These are phyloP conservation scores for Xanthoparmelia taractica DNA, from an alignment of 495 filamentous ascomycete genomes.

Conservation along the genomic window DNA sequence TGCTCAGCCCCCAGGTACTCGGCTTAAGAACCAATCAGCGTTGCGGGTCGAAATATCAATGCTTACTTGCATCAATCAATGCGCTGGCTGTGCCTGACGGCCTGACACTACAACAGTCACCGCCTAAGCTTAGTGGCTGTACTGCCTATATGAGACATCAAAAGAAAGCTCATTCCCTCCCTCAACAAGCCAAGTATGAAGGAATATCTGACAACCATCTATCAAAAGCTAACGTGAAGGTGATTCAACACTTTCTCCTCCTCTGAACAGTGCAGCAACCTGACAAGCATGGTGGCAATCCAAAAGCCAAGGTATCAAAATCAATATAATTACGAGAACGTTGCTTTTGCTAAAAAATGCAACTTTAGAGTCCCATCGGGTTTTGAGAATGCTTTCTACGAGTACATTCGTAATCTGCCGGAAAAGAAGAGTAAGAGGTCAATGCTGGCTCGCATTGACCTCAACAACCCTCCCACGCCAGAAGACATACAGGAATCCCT, in stretches of 20 bases:
- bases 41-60: background rate
- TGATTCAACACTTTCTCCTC: background rate
- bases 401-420: constrained; percentile 2
- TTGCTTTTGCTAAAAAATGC: background rate
- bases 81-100: too few species aligned
- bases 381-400: constrained; percentile 4
- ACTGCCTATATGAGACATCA: too few species aligned
- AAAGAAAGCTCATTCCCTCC: too few species aligned
- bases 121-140: too few species aligned
- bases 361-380: background rate
- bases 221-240: background rate
- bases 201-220: too few species aligned
- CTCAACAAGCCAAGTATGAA: too few species aligned
- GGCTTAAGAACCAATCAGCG: background rate
- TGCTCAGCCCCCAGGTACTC: background rate
- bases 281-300: background rate
- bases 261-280: background rate
- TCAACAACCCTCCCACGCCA: constrained; percentile 1
- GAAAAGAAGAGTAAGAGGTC: constrained; percentile 10
- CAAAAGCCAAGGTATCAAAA: background rate
- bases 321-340: too few species aligned
- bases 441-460: constrained; percentile 9
- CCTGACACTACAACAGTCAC: background rate
- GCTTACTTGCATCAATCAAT: background rate
- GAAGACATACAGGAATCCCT: constrained; percentile 3